Conservation (phyloP, 352 stramenopile genomes). For the Globisporangium spinosum region DNA sequence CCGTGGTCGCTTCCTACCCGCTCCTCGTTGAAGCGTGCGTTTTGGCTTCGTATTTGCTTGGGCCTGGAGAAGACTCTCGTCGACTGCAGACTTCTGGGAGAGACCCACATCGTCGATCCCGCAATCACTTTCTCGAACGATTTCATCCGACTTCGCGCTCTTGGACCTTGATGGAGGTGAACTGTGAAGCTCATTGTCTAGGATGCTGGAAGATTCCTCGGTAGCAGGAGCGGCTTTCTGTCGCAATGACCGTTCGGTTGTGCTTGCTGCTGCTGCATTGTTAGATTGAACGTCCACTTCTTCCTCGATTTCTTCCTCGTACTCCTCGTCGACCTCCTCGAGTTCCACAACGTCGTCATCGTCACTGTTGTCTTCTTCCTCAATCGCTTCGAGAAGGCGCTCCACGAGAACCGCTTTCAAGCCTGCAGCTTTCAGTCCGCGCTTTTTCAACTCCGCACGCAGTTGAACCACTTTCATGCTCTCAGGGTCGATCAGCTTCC, state of each 20-base stretch:
- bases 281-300: slow-evolving; percentile 16
- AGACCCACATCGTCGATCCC: slow-evolving; percentile 24
- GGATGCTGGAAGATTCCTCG: not conserved
- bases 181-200: not conserved
- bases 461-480: slow-evolving; percentile 52
- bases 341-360: slow-evolving; percentile 26
- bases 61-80: not conserved
- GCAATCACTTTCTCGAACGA: slow-evolving; percentile 55
- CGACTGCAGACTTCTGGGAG: slow-evolving; percentile 14
- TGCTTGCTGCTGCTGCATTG: not conserved
- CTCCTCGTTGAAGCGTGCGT: not conserved
- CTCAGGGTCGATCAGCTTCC: slow-evolving; percentile 25
- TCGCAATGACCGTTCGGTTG: not conserved
- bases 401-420: slow-evolving; percentile 49
- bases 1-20: not conserved
- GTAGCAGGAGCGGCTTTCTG: not conserved
- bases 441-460: slow-evolving; percentile 51
- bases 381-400: slow-evolving; percentile 45
- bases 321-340: slow-evolving; percentile 25
- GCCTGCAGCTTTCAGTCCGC: slow-evolving; percentile 46
- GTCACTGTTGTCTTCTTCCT: slow-evolving; percentile 33
- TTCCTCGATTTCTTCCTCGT: slow-evolving; percentile 26
- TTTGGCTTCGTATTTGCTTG: not conserved
- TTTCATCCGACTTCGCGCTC: slow-evolving; percentile 25
- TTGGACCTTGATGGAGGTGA: not conserved